Conservation (phyloP, 2,329 filamentous ascomycete genomes). For the Sporothrix inflata region DNA sequence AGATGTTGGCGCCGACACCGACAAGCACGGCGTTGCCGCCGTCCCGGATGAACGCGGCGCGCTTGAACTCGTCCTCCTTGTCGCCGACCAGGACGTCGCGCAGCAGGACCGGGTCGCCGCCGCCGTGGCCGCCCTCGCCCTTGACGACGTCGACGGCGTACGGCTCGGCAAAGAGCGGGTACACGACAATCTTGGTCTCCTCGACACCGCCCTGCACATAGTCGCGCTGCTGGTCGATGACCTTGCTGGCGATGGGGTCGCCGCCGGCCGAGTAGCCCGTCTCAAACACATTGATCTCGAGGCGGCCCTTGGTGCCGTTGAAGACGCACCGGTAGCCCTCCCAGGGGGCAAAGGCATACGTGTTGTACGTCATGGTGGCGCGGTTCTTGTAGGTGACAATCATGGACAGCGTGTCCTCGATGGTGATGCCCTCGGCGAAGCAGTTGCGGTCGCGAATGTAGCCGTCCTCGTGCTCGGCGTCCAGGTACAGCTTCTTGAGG, state of each 20-base stretch:
- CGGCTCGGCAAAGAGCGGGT: constrained; percentile 46
- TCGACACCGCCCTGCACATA: constrained; percentile 56
- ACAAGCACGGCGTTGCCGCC: constrained; percentile 63
- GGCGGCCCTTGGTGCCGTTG: constrained; percentile 60
- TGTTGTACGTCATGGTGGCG: constrained; percentile 61
- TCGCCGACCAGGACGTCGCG: constrained; percentile 57
- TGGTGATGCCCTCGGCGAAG: constrained; percentile 65
- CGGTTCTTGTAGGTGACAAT: constrained; percentile 61
- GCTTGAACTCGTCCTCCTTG: constrained; percentile 52
- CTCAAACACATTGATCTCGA: constrained; percentile 66
- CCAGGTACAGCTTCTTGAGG: constrained; percentile 62
- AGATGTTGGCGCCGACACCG: constrained; percentile 62
- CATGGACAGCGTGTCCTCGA: constrained; percentile 66
- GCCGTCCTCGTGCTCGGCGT: constrained; percentile 65
- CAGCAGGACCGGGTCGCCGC: constrained; percentile 60
- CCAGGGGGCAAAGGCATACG: constrained; percentile 65
- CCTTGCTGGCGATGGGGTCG: constrained; percentile 39
- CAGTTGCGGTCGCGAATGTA: constrained; percentile 66
- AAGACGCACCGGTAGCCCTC: constrained; percentile 62
- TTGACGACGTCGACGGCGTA: constrained; percentile 56
- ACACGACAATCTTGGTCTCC: constrained; percentile 51
- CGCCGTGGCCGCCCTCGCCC: constrained; percentile 60
- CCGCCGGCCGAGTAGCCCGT: constrained; percentile 65
- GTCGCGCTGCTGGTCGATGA: constrained; percentile 48
- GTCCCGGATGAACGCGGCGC: constrained; percentile 62